A percentile compares a stretch with the other conserved stretches of the same genome.
These are phyloP conservation scores for Helotiales sp. DNA, from an alignment of 2,329 filamentous ascomycete species.

Conservation along the genomic window DNA sequence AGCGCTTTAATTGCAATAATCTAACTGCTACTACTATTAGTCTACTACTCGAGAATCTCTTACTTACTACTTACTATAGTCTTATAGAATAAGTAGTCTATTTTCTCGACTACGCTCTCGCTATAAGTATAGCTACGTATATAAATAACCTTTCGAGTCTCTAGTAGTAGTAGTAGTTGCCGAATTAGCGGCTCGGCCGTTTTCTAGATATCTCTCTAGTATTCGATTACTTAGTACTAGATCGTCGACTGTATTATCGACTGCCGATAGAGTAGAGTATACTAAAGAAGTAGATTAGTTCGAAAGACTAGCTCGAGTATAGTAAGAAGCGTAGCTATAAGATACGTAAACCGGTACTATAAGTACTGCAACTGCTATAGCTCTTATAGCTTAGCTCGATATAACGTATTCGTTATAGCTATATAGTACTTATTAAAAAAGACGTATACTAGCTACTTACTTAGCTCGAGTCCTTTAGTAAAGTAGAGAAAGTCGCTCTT, in stretches of 20 bases:
- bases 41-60: neutral
- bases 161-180: neutral
- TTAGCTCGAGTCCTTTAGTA: constrained; percentile 2
- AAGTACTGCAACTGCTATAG: constrained; percentile 9
- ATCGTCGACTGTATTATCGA: neutral
- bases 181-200: neutral
- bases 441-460: neutral
- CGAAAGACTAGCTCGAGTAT: neutral
- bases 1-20: neutral
- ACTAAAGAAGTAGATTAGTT: neutral
- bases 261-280: neutral
- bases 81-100: constrained; percentile 10
- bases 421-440: constrained; percentile 13
- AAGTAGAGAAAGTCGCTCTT: constrained; percentile 2
- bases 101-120: neutral
- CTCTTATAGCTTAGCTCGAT: constrained; percentile 1
- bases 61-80: neutral
- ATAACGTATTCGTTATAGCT: constrained; percentile 3
- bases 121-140: constrained; percentile 1
- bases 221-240: neutral
- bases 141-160: constrained; percentile 3
- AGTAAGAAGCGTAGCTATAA: constrained; percentile 1
- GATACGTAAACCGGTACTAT: constrained; percentile 5
- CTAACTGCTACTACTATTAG: neutral
- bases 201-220: neutral